Evolutionary conservation across 805 yeast genomes (phyloP).

Genomic region (Wickerhamiella musiphila): DNA sequence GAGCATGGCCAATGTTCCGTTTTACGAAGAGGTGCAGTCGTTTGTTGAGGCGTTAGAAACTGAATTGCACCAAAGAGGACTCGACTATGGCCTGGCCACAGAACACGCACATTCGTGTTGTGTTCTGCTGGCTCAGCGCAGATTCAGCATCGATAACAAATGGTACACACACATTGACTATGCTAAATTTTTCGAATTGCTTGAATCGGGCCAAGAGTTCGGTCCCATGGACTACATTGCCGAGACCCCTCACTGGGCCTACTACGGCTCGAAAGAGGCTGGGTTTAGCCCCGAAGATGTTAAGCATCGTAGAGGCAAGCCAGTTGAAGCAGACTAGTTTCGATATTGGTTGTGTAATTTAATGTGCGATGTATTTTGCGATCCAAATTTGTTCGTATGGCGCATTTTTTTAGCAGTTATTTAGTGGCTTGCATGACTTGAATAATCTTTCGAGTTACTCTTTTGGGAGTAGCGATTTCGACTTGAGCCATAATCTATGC

Average conservation of each 20-base stretch:
- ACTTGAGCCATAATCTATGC: no score
- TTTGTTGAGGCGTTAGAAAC: conserved; percentile 50
- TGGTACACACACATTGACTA: conserved; percentile 90
- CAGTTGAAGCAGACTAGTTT: no score
- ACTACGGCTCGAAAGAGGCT: conserved; percentile 68
- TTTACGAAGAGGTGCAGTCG: conserved; percentile 70
- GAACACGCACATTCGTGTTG: conserved; percentile 95
- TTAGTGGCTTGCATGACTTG: no score
- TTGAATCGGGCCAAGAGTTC: conserved; percentile 48
- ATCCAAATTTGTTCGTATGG: no score
- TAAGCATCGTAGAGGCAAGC: conserved; percentile 27
- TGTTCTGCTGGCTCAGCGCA: conserved; percentile 60
- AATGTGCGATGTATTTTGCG: no score
- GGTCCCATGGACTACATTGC: conserved; percentile 64
- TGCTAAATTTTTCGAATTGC: conserved; percentile 50
- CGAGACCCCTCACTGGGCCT: conserved; percentile 81
- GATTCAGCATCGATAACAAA: conserved; percentile 48
- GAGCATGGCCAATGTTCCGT: conserved; percentile 92
- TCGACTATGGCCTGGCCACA: conserved; percentile 70
- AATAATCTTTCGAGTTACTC: no score
- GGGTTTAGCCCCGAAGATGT: conserved; percentile 82
- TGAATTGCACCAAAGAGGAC: conserved; percentile 48
- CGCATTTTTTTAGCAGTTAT: no score
- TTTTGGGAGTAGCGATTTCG: no score
- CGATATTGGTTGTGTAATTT: no score